Conservation (phyloP, 495 filamentous ascomycete genomes). For the Cladorrhinum samala region DNA sequence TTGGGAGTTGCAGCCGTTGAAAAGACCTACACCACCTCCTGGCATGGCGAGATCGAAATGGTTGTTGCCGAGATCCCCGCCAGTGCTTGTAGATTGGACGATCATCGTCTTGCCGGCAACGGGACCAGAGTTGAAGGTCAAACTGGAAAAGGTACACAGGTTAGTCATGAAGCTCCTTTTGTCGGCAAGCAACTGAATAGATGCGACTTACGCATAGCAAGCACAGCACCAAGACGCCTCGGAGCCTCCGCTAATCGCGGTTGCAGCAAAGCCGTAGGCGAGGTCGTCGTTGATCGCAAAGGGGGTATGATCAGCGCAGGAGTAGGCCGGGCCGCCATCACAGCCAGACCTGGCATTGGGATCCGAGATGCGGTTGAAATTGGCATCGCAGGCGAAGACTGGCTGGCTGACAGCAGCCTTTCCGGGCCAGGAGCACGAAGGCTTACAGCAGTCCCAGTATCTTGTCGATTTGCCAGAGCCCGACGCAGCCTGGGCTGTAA, state of each 20-base stretch:
- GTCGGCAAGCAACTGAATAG: slow-evolving; percentile 9
- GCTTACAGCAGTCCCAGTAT: slow-evolving; percentile 61
- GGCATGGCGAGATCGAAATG: slow-evolving; percentile 56
- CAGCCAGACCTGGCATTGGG: slow-evolving; percentile 26
- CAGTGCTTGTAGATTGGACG: slow-evolving; percentile 59
- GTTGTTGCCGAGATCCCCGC: slow-evolving; percentile 48
- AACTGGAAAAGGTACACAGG: slow-evolving; percentile 12
- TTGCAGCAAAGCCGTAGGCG: slow-evolving; percentile 54
- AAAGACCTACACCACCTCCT: slow-evolving; percentile 53
- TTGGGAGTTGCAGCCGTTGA: slow-evolving; percentile 48
- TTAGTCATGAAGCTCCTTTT: slow-evolving; percentile 3
- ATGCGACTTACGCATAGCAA: slow-evolving; percentile 47
- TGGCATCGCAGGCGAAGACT: slow-evolving; percentile 46
- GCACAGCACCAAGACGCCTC: slow-evolving; percentile 51
- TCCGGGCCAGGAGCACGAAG: slow-evolving; percentile 50
- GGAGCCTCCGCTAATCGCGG: slow-evolving; percentile 34
- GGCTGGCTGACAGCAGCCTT: slow-evolving; percentile 46
- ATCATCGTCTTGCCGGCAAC: slow-evolving; percentile 52
- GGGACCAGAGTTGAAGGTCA: slow-evolving; percentile 33
- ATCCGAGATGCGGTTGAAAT: slow-evolving; percentile 38
- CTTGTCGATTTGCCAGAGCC: slow-evolving; percentile 12
- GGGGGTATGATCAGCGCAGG: slow-evolving; percentile 48
- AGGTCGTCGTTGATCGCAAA: slow-evolving; percentile 47
- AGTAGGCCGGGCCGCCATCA: slow-evolving; percentile 44
- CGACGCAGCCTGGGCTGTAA: slow-evolving; percentile 17